Percentiles rank a stretch among this genome's conserved stretches.
Conservation (phyloP, 2,329 filamentous ascomycete genomes). For the Sclerotinia borealis region DNA sequence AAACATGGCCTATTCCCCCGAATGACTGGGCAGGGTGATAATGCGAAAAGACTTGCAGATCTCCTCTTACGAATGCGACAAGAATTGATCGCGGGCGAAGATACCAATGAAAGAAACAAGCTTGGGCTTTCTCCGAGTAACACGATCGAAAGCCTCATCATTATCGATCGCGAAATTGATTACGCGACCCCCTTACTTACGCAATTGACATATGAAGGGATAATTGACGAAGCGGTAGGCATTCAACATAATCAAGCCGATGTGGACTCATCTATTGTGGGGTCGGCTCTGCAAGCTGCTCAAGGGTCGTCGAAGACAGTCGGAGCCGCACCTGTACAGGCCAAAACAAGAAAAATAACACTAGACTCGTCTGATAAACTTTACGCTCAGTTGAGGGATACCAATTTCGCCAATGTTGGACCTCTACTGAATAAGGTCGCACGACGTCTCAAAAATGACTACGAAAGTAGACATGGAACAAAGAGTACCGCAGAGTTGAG, state of each 20-base stretch:
- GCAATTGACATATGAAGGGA: constrained; percentile 91
- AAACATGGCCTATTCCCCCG: constrained; percentile 89
- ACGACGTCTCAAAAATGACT: constrained; percentile 76
- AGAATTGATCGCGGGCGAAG: constrained; percentile 76
- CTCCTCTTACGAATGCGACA: constrained; percentile 86
- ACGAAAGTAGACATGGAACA: constrained; percentile 78
- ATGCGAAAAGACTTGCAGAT: constrained; percentile 82
- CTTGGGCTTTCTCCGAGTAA: constrained; percentile 77
- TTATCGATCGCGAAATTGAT: constrained; percentile 93
- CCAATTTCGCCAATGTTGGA: constrained; percentile 93
- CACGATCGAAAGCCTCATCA: constrained; percentile 81
- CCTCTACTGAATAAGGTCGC: constrained; percentile 85
- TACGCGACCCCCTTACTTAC: constrained; percentile 88
- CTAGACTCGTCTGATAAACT: constrained; percentile 86
- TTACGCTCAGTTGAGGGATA: constrained; percentile 80
- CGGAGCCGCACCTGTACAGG: constrained; percentile 51
- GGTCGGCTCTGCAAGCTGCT: constrained; percentile 55
- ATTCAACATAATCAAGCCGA: constrained; percentile 92
- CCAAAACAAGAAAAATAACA: constrained; percentile 78
- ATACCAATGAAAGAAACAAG: constrained; percentile 53
- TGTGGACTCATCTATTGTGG: constrained; percentile 84
- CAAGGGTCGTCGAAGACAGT: constrained; percentile 51
- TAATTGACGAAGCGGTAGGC: constrained; percentile 88
- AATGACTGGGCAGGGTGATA: constrained; percentile 92
- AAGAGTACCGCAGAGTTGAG: constrained; percentile 88